phyloP scores from a whole-genome alignment of 805 yeast genomes.

The Ogataea chonburiensis region DNA sequence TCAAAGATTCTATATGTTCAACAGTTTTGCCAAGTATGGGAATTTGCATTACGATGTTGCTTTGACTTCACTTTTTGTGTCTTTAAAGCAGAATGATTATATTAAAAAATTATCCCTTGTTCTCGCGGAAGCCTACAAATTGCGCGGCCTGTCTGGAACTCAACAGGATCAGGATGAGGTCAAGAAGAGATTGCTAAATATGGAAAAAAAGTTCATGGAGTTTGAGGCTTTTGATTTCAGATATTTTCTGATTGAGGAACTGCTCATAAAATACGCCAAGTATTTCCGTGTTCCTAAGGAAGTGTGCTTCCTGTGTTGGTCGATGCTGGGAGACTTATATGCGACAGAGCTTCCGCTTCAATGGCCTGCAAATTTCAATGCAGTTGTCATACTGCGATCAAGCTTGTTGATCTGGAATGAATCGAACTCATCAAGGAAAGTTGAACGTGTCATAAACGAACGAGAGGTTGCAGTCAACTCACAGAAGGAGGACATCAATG shows the following conservation, averaged over 20 bases:
- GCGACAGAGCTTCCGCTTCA: conserved; percentile 66
- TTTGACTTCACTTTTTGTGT: conserved; percentile 63
- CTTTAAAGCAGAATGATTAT: conserved; percentile 80
- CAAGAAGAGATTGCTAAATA: conserved; percentile 51
- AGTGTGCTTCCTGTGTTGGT: conserved; percentile 62
- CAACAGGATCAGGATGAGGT: conserved; percentile 47
- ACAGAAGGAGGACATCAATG: conserved; percentile 8
- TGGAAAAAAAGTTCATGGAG: conserved; percentile 75
- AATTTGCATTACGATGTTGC: conserved; percentile 57
- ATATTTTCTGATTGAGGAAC: conserved; percentile 62
- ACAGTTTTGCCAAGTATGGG: conserved; percentile 52
- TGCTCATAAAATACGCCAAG: conserved; percentile 60
- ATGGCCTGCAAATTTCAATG: conserved; percentile 73
- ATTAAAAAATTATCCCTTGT: conserved; percentile 72
- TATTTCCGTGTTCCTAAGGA: conserved; percentile 45
- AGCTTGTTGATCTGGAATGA: conserved; percentile 39
- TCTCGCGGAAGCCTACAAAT: conserved; percentile 44
- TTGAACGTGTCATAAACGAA: conserved; percentile 14
- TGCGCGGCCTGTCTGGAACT: conserved; percentile 32
- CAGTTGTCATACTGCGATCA: conserved; percentile 63
- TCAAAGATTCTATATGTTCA: conserved; percentile 68
- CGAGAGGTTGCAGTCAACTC: conserved; percentile 13
- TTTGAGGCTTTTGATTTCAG: conserved; percentile 79
- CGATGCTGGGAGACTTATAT: conserved; percentile 70
- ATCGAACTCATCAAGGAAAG: conserved; percentile 13